Base-by-base conservation (phyloP, 768 basidiomycete species). In the Podaxis sp. region DNA sequence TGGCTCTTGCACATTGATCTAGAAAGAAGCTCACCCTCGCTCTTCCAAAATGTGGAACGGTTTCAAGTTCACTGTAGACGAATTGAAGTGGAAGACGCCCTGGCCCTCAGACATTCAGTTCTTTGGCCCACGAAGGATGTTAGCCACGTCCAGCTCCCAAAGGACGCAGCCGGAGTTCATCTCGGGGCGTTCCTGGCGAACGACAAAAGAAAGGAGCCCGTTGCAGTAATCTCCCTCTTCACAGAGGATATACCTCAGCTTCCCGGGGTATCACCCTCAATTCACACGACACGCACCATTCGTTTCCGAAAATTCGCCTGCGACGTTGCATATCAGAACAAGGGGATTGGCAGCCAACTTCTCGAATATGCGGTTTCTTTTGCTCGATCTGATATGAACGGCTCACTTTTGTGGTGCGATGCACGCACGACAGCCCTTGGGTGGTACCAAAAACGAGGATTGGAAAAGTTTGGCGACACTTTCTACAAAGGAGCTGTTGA, bases 301-400 rank as follows among this genome's bases (percentile, higher is more conserved):
- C 80, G 84, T 30, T 87, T 87, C 73, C 77, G 85, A 64, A 88
- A 87, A 68, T 88, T 88, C 68, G 82, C 86, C 17, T 88, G 84
- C 72, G 75, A 80, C 51, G 75, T 78, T 36, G 65, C 70, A n/a
- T 77, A 79, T 68, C 86, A 86, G 72, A 77, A 81, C 22, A 77
- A 68, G 64, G 86, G 86, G 26, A 75, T 89, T 63, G 85, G 84
- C 38, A 80, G 82, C 26, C 72, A 68, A 54, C 76, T 87, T 49
- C 73, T 90, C 42, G 65, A 70, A 53, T 71, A 80, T 66, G 74
- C 72, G 17, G 75, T 80, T 57, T 71, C 71, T 26, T 69, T 78
- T 33, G 80, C 79, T 22, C 72, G 70, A 65, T 71, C 74, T n/a
- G 75, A 82, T 53, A 67, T 79, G 55, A 76, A 75, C 19, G 80